Conservation (phyloP, 2,329 filamentous ascomycete genomes). For the Paraphoma chrysanthemicola region DNA sequence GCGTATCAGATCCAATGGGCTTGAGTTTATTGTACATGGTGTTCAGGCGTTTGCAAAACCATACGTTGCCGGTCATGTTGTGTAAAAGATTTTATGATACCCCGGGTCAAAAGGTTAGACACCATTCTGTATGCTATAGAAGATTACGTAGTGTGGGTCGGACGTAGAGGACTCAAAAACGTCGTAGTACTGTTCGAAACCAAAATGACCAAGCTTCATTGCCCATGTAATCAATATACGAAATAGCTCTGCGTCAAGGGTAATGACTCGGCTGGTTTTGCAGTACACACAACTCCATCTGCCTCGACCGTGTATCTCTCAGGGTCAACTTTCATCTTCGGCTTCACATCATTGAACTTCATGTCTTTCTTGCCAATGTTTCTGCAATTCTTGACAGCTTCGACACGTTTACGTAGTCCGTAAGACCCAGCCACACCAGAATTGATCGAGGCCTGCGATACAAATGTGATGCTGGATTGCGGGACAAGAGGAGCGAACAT, state of each 20-base stretch:
- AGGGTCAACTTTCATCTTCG: constrained; percentile 88
- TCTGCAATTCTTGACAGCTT: constrained; percentile 79
- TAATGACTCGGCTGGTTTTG: constrained; percentile 73
- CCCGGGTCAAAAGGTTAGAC: background rate
- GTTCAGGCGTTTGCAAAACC: background rate
- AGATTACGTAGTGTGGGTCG: background rate
- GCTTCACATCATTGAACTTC: constrained; percentile 85
- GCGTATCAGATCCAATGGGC: background rate
- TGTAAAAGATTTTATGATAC: background rate
- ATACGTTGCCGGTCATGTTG: background rate
- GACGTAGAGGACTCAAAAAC: background rate
- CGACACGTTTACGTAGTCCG: constrained; percentile 77
- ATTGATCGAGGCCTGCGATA: constrained; percentile 74
- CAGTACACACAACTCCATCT: constrained; percentile 75
- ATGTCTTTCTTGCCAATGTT: constrained; percentile 83
- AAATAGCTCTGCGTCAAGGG: constrained; percentile 81
- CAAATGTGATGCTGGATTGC: constrained; percentile 78
- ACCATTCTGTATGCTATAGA: background rate
- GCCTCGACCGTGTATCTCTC: constrained; percentile 89
- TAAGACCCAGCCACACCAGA: constrained; percentile 74
- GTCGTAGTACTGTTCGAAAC: too few species aligned
- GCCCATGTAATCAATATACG: constrained; percentile 64
- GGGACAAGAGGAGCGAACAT: constrained; percentile 85
- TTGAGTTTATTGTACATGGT: background rate
- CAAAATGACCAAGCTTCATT: too few species aligned